These are phyloP conservation scores for Paramecium pentaurelia DNA, from an alignment of 73 alveolate genomes.

Conservation along the genomic window DNA sequence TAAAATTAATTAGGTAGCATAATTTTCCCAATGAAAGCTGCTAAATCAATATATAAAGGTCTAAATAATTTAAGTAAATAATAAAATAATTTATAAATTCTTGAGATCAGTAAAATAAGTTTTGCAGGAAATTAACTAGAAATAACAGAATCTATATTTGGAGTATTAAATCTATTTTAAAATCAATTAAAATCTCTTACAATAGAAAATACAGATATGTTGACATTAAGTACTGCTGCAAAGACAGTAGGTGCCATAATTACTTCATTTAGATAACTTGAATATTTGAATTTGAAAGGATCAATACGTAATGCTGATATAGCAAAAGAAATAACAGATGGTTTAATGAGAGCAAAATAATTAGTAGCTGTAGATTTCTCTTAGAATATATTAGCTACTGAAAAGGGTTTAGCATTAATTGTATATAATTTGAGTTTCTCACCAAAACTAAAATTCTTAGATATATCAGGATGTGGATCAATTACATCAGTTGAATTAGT, in stretches of 20 bases:
- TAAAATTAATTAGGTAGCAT: neutral
- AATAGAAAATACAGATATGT: conserved; percentile 1
- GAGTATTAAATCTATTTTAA: neutral
- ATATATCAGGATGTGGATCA: conserved; percentile 66
- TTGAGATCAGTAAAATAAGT: neutral
- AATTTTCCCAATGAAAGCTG: conserved; percentile 38
- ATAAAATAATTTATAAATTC: neutral
- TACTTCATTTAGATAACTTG: conserved; percentile 76
- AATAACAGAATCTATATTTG: neutral
- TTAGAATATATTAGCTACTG: conserved; percentile 64
- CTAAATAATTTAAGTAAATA: neutral
- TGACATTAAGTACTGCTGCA: conserved; percentile 8
- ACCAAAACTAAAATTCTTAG: conserved; percentile 81
- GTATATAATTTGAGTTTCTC: conserved; percentile 93
- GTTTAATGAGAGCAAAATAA: conserved; percentile 95
- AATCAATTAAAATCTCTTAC: neutral
- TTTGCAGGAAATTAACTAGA: neutral
- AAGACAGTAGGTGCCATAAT: conserved; percentile 69
- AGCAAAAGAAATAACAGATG: conserved; percentile 96
- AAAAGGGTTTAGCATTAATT: conserved; percentile 80
- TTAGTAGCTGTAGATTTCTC: conserved; percentile 71
- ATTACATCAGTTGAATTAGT: conserved; percentile 68
- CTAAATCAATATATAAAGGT: conserved; percentile 9
- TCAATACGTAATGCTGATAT: conserved; percentile 61
- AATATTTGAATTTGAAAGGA: conserved; percentile 73